Conservation (phyloP, 441 rosid genomes). For the Corymbia calophylla region DNA sequence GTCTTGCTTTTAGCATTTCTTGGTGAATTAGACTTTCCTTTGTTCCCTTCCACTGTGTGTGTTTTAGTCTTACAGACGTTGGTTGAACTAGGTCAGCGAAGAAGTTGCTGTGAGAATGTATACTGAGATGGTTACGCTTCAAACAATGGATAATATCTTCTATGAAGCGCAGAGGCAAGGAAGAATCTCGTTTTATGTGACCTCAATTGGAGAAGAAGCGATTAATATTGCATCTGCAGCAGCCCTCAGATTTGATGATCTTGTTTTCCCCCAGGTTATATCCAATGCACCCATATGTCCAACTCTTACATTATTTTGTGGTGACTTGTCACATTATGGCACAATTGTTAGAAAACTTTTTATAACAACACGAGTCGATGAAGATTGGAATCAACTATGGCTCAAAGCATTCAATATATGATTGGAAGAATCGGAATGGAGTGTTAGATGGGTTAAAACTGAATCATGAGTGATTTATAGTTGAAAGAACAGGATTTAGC, state of each 20-base stretch:
- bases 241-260: slow-evolving; percentile 52
- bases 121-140: slow-evolving; percentile 57
- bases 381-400: neutral
- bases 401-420: neutral
- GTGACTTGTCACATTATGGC: neutral
- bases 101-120: slow-evolving; percentile 54
- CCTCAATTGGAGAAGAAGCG: slow-evolving; percentile 73
- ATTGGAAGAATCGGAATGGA: neutral
- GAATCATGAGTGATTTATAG: neutral
- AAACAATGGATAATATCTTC: slow-evolving; percentile 58
- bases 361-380: neutral
- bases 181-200: slow-evolving; percentile 57
- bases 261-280: slow-evolving; percentile 61
- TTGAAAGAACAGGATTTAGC: neutral
- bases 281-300: neutral
- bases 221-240: slow-evolving; percentile 72
- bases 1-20: neutral
- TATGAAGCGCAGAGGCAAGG: slow-evolving; percentile 88
- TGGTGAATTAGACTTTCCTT: neutral
- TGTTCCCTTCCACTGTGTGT: neutral
- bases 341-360: neutral
- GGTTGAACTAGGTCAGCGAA: slow-evolving; percentile 39
- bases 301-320: neutral
- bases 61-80: neutral
- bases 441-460: neutral